Percentiles rank a stretch among this genome's conserved stretches.
phyloP scores from a whole-genome alignment of 305 asterid species.

The Petunia hybrid region DNA sequence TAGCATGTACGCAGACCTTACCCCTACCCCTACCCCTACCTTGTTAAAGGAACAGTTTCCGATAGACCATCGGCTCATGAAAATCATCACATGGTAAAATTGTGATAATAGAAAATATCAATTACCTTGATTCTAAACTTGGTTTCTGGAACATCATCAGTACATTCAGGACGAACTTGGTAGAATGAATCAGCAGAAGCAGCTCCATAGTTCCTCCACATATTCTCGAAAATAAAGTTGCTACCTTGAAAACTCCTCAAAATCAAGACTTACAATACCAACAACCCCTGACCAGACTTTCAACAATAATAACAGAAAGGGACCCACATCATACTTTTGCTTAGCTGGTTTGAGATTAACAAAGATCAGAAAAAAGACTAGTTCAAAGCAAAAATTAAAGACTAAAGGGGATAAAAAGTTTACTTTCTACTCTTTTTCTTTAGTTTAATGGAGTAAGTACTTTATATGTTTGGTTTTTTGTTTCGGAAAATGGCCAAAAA shows the following conservation, averaged over 20 bases:
- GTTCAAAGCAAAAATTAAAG: too few relatives aligned
- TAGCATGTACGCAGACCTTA: too few relatives aligned
- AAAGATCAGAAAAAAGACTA: neutral
- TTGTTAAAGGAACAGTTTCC: too few relatives aligned
- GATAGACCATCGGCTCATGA: too few relatives aligned
- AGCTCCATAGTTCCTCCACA: slow-evolving; percentile 88
- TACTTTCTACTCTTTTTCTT: too few relatives aligned
- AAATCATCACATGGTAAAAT: neutral
- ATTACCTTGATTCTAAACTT: slow-evolving; percentile 91
- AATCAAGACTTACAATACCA: neutral
- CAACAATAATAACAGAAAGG: slow-evolving; percentile 3
- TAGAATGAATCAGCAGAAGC: slow-evolving; percentile 81
- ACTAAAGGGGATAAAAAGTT: too few relatives aligned
- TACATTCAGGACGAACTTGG: slow-evolving; percentile 81
- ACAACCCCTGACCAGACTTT: neutral
- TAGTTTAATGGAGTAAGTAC: too few relatives aligned
- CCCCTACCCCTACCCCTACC: too few relatives aligned
- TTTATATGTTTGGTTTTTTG: too few relatives aligned
- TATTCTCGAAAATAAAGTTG: slow-evolving; percentile 23
- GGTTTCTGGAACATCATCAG: slow-evolving; percentile 81
- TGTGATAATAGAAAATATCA: slow-evolving; percentile 20
- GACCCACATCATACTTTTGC: slow-evolving; percentile 20
- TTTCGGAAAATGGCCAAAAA: too few relatives aligned
- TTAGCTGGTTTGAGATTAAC: slow-evolving; percentile 26
- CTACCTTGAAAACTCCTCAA: slow-evolving; percentile 10